Percentiles rank a stretch among this genome's conserved stretches.
phyloP scores from a whole-genome alignment of 179 eudicot species.

The Camellia oleifera region DNA sequence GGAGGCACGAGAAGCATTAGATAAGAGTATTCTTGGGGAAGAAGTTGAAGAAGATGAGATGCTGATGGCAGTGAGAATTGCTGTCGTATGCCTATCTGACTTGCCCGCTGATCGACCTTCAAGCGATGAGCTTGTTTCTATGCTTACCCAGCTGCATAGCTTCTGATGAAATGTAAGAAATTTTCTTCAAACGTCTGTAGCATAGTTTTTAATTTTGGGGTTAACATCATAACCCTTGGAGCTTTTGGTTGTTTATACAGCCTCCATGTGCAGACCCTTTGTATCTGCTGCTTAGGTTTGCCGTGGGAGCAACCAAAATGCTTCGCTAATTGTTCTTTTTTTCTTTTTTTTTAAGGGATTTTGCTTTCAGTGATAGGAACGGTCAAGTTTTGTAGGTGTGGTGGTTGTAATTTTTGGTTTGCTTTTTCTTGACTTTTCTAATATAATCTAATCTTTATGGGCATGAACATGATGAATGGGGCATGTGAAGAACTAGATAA shows the following conservation, averaged over 20 bases:
- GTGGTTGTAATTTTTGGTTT: not conserved
- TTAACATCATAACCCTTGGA: not conserved
- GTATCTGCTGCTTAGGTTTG: constrained; percentile 20
- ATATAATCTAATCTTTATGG: not conserved
- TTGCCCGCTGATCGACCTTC: constrained; percentile 88
- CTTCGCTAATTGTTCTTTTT: not conserved
- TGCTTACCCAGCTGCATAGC: constrained; percentile 91
- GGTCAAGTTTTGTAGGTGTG: constrained; percentile 2
- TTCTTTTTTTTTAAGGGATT: not conserved
- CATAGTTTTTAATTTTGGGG: not conserved
- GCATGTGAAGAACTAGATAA: not conserved
- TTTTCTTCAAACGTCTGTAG: not conserved
- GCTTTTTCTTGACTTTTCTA: not conserved
- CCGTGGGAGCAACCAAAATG: constrained; percentile 33
- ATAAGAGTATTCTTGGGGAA: constrained; percentile 74
- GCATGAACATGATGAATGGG: not conserved
- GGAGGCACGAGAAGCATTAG: constrained; percentile 70
- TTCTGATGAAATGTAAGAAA: constrained; percentile 38
- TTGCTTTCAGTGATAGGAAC: not conserved
- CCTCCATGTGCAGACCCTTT: constrained; percentile 17
- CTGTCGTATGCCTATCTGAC: constrained; percentile 80
- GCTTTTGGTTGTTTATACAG: constrained; percentile 37
- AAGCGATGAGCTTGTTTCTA: constrained; percentile 87
- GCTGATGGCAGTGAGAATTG: constrained; percentile 90
- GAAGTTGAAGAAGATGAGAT: constrained; percentile 85